Conservation (phyloP, 441 rosid species). For the Dalechampia spathulata region DNA sequence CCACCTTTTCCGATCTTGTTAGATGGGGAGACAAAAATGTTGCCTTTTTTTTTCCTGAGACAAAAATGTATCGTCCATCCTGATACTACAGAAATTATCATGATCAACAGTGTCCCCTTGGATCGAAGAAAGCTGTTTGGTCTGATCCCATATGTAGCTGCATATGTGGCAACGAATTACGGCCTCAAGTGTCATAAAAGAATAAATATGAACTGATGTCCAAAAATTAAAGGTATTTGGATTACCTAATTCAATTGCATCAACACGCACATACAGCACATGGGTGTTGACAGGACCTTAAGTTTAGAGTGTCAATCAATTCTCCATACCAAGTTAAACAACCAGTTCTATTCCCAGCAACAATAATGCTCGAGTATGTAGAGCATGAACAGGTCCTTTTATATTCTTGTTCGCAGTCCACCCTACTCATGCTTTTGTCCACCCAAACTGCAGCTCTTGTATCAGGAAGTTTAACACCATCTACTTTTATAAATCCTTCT, state of each 20-base stretch:
- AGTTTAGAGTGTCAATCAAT: constrained; percentile 8
- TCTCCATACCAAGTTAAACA: constrained; percentile 21
- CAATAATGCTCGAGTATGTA: constrained; percentile 1
- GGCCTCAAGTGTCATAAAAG: too few relatives aligned
- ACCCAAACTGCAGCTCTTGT: constrained; percentile 9
- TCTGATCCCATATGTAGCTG: too few relatives aligned
- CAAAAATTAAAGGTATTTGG: background rate
- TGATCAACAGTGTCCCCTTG: too few relatives aligned
- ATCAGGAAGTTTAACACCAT: constrained; percentile 19
- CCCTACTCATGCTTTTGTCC: background rate
- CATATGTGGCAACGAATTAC: too few relatives aligned
- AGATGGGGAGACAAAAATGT: too few relatives aligned
- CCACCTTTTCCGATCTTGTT: too few relatives aligned
- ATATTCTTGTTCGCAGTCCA: constrained; percentile 17
- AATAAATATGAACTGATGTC: too few relatives aligned
- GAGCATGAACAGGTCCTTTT: constrained; percentile 22
- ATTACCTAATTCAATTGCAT: constrained; percentile 20
- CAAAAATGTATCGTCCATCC: too few relatives aligned
- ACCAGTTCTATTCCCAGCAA: constrained; percentile 3
- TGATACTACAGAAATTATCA: too few relatives aligned
- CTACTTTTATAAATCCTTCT: constrained; percentile 23
- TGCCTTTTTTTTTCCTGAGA: too few relatives aligned
- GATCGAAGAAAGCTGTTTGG: too few relatives aligned
- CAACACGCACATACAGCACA: constrained; percentile 15
- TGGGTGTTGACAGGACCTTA: background rate